A percentile compares a stretch with the other conserved stretches of the same genome.
phyloP scores from a whole-genome alignment of 2,329 filamentous ascomycete genomes.

The Escovopsis sp. region DNA sequence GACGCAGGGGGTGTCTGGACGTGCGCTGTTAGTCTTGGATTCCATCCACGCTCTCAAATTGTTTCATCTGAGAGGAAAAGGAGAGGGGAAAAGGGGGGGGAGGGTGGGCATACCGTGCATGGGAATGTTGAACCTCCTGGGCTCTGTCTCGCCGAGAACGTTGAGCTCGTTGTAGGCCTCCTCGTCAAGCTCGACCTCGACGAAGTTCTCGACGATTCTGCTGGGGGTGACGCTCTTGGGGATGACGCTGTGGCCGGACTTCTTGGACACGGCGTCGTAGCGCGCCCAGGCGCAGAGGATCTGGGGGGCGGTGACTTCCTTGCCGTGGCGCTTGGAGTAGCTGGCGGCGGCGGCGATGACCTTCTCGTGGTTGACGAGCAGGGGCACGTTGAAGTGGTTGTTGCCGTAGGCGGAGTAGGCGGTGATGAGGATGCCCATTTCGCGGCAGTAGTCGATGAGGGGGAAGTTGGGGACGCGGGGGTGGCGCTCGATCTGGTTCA shows the following conservation, averaged over 20 bases:
- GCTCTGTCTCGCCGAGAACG: constrained; percentile 38
- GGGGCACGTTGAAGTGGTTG: constrained; percentile 28
- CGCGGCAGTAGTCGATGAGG: constrained; percentile 43
- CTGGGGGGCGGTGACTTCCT: constrained; percentile 27
- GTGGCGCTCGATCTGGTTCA: constrained; percentile 58
- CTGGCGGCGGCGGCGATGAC: constrained; percentile 41
- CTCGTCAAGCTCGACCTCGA: constrained; percentile 46
- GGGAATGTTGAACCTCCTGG: constrained; percentile 31
- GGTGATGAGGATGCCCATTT: constrained; percentile 51
- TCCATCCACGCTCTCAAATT: too few relatives aligned
- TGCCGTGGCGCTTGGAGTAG: constrained; percentile 18
- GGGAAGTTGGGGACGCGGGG: constrained; percentile 43
- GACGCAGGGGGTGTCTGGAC: constrained; percentile 35
- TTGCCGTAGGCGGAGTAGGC: constrained; percentile 46
- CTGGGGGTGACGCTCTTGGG: constrained; percentile 57
- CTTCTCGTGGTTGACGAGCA: constrained; percentile 42
- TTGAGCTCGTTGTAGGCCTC: constrained; percentile 46
- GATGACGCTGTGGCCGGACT: constrained; percentile 49
- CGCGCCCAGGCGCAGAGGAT: constrained; percentile 43
- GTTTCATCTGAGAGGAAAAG: too few relatives aligned
- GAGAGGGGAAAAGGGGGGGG: neutral
- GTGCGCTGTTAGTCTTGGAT: neutral
- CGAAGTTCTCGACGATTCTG: constrained; percentile 56
- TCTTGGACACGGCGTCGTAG: constrained; percentile 18
- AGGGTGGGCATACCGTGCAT: constrained; percentile 20